Evolutionary conservation across 805 yeast species (phyloP).

Genomic region (Yarrowia alimentaria): DNA sequence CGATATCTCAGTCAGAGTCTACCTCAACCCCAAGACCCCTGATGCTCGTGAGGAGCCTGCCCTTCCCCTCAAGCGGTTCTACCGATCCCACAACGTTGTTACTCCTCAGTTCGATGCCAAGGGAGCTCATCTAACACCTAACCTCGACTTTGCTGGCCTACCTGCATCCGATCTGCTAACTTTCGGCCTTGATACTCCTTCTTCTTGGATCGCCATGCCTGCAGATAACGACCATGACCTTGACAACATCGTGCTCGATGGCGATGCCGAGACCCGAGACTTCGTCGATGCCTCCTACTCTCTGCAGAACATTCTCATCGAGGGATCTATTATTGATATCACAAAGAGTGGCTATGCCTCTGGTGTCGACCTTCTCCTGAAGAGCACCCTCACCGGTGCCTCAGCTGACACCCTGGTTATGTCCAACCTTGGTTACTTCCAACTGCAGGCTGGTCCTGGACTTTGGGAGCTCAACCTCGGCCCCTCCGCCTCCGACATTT

Average conservation of each 20-base stretch:
- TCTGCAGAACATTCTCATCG: conserved; percentile 58
- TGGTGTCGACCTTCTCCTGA: conserved; percentile 50
- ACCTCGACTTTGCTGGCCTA: conserved; percentile 46
- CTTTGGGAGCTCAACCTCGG: conserved; percentile 55
- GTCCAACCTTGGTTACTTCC: conserved; percentile 82
- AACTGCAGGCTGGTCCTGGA: conserved; percentile 73
- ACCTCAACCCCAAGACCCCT: conserved; percentile 55
- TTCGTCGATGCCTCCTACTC: conserved; percentile 49
- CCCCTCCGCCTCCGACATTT: conserved; percentile 41
- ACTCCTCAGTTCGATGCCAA: conserved; percentile 36
- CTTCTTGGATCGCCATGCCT: conserved; percentile 64
- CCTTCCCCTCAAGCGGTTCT: conserved; percentile 58
- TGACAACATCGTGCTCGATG: conserved; percentile 56
- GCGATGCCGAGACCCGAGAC: conserved; percentile 38
- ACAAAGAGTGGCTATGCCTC: conserved; percentile 36
- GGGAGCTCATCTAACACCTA: conserved; percentile 36
- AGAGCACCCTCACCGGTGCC: conserved; percentile 30
- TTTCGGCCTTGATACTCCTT: conserved; percentile 58
- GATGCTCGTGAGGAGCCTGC: conserved; percentile 33
- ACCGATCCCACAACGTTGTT: conserved; percentile 48
- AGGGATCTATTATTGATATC: conserved; percentile 63
- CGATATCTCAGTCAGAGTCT: conserved; percentile 53
- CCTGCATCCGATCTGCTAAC: conserved; percentile 55
- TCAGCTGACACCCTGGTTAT: conserved; percentile 61
- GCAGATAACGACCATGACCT: conserved; percentile 56